Percentiles rank a stretch among this genome's conserved stretches.
phyloP scores from a whole-genome alignment of 345 rosid species.

The Syzygium aqueum region DNA sequence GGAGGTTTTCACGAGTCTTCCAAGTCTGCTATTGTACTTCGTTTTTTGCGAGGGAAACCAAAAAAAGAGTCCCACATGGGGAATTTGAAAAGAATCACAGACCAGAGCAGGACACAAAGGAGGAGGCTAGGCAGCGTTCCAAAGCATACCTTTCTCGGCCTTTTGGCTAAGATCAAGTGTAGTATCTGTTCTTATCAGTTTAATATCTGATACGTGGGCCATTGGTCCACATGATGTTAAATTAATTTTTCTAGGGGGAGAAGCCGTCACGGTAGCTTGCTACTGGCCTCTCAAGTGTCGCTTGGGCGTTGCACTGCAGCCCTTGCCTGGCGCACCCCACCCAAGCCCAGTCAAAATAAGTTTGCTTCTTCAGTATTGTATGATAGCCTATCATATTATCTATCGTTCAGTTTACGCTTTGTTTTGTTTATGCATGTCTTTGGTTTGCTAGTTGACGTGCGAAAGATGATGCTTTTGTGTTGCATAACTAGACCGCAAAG shows the following conservation, averaged over 20 bases:
- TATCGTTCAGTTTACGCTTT: too few relatives aligned
- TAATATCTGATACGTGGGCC: conserved; percentile 29
- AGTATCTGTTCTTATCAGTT: conserved; percentile 47
- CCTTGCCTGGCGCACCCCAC: conserved; percentile 9
- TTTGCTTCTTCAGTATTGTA: too few relatives aligned
- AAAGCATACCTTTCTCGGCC: conserved; percentile 56
- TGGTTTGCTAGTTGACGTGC: too few relatives aligned
- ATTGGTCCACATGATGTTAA: conserved; percentile 27
- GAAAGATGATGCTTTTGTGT: too few relatives aligned
- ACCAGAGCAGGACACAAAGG: too few relatives aligned
- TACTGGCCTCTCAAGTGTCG: background rate
- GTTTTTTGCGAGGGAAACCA: too few relatives aligned
- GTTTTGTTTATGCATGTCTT: too few relatives aligned
- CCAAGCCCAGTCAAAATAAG: background rate
- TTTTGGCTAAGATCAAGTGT: conserved; percentile 57
- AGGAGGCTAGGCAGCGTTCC: accelerated
- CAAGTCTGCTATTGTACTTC: background rate
- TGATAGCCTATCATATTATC: too few relatives aligned
- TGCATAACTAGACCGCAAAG: too few relatives aligned
- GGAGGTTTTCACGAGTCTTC: background rate
- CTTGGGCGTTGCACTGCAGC: conserved; percentile 5
- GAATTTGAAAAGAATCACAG: too few relatives aligned
- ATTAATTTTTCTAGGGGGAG: conserved; percentile 15
- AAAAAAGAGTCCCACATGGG: too few relatives aligned
- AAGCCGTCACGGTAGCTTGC: background rate